Conservation (phyloP, 768 basidiomycete species). For the Boletus rufocinnamomeus region DNA sequence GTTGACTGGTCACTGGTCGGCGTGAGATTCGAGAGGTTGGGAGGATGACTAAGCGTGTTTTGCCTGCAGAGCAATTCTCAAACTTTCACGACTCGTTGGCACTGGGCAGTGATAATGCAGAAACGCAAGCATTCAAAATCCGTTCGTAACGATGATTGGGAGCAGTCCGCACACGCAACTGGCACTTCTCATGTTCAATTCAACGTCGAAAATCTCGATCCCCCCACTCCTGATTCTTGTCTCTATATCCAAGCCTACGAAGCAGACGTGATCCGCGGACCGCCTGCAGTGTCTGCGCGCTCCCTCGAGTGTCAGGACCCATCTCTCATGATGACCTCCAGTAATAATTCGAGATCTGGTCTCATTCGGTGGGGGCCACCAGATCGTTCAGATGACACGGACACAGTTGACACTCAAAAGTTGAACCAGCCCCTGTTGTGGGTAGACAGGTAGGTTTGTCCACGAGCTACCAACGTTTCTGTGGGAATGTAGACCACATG, state of each 20-base stretch:
- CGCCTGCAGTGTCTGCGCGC: conserved; percentile 40
- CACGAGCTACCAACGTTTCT: conserved; percentile 15
- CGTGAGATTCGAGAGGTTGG: no score
- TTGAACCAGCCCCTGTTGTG: conserved; percentile 42
- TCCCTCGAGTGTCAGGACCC: conserved; percentile 35
- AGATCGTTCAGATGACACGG: conserved; percentile 13
- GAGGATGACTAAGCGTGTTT: background rate
- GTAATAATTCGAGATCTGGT: conserved; percentile 29
- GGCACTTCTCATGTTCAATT: conserved; percentile 1
- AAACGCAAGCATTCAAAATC: conserved; percentile 30
- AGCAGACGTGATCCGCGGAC: conserved; percentile 65
- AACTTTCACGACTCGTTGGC: background rate
- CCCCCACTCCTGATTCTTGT: conserved; percentile 23
- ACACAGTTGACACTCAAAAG: background rate
- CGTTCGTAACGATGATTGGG: conserved; percentile 13
- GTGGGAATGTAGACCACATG: conserved; percentile 11
- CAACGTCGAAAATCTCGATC: conserved; percentile 2
- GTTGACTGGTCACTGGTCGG: background rate
- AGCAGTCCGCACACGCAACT: background rate
- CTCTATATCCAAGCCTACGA: conserved; percentile 74
- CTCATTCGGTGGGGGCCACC: conserved; percentile 37
- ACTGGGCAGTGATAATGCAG: conserved; percentile 16
- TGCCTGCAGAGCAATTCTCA: no score
- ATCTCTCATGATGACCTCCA: conserved; percentile 2
- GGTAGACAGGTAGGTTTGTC: conserved; percentile 80